A percentile compares a stretch with the other conserved stretches of the same genome.
phyloP scores from a whole-genome alignment of 345 rosid species.

The Ceriops decandra region DNA sequence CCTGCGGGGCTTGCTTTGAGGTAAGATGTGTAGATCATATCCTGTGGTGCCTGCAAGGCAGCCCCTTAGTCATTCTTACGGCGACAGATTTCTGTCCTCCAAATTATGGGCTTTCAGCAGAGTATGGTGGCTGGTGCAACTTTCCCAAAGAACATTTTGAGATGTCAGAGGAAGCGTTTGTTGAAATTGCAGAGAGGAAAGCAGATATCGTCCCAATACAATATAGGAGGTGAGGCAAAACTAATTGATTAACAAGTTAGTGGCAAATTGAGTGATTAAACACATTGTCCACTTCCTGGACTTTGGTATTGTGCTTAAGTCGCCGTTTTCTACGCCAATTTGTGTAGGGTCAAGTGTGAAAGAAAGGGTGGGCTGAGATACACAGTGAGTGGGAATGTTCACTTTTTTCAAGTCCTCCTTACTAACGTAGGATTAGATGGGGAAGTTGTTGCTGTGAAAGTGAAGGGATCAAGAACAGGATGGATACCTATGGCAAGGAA shows the following conservation, averaged over 20 bases:
- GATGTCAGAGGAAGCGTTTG: constrained; percentile 84
- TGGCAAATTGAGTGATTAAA: neutral
- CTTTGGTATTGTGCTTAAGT: too few relatives aligned
- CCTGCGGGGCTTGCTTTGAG: constrained; percentile 89
- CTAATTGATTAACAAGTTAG: neutral
- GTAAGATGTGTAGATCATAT: constrained; percentile 86
- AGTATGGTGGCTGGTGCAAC: constrained; percentile 94
- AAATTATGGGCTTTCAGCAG: constrained; percentile 71
- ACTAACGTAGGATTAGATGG: constrained; percentile 83
- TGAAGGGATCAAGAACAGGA: constrained; percentile 87
- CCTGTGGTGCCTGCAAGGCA: constrained; percentile 75
- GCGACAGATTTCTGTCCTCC: constrained; percentile 97
- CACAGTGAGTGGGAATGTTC: constrained; percentile 62
- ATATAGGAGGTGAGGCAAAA: constrained; percentile 45
- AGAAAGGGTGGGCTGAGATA: constrained; percentile 75
- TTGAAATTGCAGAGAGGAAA: constrained; percentile 62
- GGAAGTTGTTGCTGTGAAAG: constrained; percentile 72
- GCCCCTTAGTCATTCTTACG: constrained; percentile 75
- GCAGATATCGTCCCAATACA: constrained; percentile 80
- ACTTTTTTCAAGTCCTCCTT: constrained; percentile 66
- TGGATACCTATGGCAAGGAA: constrained; percentile 96
- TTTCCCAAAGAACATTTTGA: constrained; percentile 86
- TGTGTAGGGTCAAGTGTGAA: constrained; percentile 59
- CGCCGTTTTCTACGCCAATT: constrained; percentile 1
- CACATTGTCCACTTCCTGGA: neutral